These are phyloP conservation scores for Lepiota brunneoincarnata DNA, from an alignment of 768 basidiomycete genomes.

Conservation along the genomic window DNA sequence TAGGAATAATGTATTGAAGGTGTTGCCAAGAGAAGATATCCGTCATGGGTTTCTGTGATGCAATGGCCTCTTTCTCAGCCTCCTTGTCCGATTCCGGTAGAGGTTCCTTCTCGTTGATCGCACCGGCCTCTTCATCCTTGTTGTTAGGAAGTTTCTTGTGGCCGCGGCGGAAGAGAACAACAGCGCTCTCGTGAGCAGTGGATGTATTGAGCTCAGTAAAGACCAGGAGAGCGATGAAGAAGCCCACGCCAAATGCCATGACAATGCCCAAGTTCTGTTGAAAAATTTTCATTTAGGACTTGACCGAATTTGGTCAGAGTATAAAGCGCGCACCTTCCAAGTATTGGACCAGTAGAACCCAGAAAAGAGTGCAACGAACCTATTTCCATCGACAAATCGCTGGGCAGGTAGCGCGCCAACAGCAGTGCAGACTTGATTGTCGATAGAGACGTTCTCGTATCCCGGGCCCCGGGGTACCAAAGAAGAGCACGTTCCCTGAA, in stretches of 20 bases:
- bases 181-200: conserved; percentile 28
- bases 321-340: conserved; percentile 39
- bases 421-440: conserved; percentile 74
- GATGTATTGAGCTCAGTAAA: conserved; percentile 54
- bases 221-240: conserved; percentile 50
- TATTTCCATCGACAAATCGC: conserved; percentile 53
- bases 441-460: conserved; percentile 53
- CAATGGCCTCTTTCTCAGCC: conserved; percentile 20
- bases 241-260: conserved; percentile 59
- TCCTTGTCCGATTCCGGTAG: conserved; percentile 21
- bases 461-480: conserved; percentile 62
- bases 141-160: conserved; percentile 21
- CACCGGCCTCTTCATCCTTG: conserved; percentile 17
- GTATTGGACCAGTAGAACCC: conserved; percentile 37
- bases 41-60: conserved; percentile 30
- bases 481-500: conserved; percentile 56
- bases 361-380: conserved; percentile 46
- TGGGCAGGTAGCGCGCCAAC: conserved; percentile 62
- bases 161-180: conserved; percentile 68
- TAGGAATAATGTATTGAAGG: conserved; percentile 65
- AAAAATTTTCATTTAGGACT: background rate
- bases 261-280: conserved; percentile 64
- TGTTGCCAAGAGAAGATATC: conserved; percentile 83
- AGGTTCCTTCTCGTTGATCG: conserved; percentile 20
- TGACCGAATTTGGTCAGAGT: background rate